A percentile compares a stretch with the other conserved stretches of the same genome.
Conservation (phyloP, 805 yeast genomes). For the Schwanniomyces yamadae region DNA sequence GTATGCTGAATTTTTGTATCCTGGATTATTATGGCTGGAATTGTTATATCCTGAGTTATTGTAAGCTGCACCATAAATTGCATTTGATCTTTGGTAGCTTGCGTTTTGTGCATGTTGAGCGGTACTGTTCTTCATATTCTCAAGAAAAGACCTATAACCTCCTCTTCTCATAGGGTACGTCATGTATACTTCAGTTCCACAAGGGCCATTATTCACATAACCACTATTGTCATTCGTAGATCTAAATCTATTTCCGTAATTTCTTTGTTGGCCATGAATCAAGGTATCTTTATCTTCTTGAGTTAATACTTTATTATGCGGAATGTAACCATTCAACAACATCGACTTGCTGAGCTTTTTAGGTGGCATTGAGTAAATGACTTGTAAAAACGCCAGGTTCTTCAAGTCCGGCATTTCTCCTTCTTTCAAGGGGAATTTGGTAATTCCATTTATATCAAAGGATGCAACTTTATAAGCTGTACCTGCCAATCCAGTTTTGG, state of each 20-base stretch:
- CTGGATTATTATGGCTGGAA: slow-evolving; percentile 8
- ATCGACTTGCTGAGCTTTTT: slow-evolving; percentile 70
- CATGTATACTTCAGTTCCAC: slow-evolving; percentile 31
- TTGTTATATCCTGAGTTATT: slow-evolving; percentile 8
- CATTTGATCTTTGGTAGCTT: slow-evolving; percentile 6
- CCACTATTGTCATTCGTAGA: slow-evolving; percentile 30
- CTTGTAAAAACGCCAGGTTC: slow-evolving; percentile 38
- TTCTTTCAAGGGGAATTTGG: slow-evolving; percentile 47
- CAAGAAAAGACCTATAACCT: slow-evolving; percentile 34
- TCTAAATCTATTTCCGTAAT: slow-evolving; percentile 35
- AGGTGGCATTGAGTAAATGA: slow-evolving; percentile 62
- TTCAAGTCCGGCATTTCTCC: slow-evolving; percentile 47
- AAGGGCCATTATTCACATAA: slow-evolving; percentile 42
- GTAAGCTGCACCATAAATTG: slow-evolving; percentile 9
- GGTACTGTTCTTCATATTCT: slow-evolving; percentile 18
- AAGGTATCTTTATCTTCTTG: slow-evolving; percentile 68
- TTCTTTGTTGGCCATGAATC: slow-evolving; percentile 40
- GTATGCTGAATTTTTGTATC: slow-evolving; percentile 10
- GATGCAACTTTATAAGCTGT: slow-evolving; percentile 34
- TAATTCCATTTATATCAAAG: slow-evolving; percentile 34
- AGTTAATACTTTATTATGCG: slow-evolving; percentile 59
- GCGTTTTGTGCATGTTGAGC: slow-evolving; percentile 9
- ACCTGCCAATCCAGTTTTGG: slow-evolving; percentile 61
- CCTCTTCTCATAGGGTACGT: slow-evolving; percentile 36
- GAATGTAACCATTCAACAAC: slow-evolving; percentile 74